These are phyloP conservation scores for Daldinia decipiens DNA, from an alignment of 495 filamentous ascomycete species.

Conservation along the genomic window DNA sequence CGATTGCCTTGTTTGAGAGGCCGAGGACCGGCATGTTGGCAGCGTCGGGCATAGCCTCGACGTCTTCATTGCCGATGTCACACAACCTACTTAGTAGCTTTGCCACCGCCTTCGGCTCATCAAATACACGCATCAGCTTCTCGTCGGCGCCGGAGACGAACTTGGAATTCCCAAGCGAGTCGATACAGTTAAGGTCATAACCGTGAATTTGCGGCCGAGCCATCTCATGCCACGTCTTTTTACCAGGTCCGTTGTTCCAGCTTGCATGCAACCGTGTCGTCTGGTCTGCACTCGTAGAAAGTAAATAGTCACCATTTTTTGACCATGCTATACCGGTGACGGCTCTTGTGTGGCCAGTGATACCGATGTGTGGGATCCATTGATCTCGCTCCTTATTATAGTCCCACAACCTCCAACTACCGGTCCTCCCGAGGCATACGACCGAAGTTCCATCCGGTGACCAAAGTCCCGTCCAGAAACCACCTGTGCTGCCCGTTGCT, in stretches of 20 bases:
- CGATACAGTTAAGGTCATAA: slow-evolving; percentile 96
- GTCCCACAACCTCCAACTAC: slow-evolving; percentile 90
- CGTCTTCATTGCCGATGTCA: slow-evolving; percentile 59
- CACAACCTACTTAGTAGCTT: slow-evolving; percentile 74
- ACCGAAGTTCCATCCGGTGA: slow-evolving; percentile 78
- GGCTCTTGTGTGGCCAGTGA: slow-evolving; percentile 84
- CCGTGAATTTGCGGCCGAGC: slow-evolving; percentile 96
- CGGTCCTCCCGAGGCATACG: slow-evolving; percentile 86
- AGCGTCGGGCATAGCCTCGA: slow-evolving; percentile 75
- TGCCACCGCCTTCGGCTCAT: slow-evolving; percentile 86
- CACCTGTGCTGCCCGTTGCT: slow-evolving; percentile 93
- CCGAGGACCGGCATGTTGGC: slow-evolving; percentile 95
- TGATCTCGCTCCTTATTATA: slow-evolving; percentile 58
- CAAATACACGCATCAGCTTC: slow-evolving; percentile 94
- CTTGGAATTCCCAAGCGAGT: slow-evolving; percentile 70
- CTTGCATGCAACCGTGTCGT: slow-evolving; percentile 92
- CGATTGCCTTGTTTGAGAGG: slow-evolving; percentile 93
- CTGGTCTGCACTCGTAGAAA: slow-evolving; percentile 91
- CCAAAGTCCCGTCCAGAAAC: slow-evolving; percentile 97
- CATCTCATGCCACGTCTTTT: slow-evolving; percentile 89
- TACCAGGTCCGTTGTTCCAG: slow-evolving; percentile 66
- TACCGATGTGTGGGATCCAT: slow-evolving; percentile 80
- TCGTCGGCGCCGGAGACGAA: slow-evolving; percentile 98
- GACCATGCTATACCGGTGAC: slow-evolving; percentile 87
- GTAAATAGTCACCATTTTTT: slow-evolving; percentile 80